Percentiles rank a stretch among this genome's conserved stretches.
phyloP scores from a whole-genome alignment of 192 early-diverging fungal genomes.

The Chytriomyces confervae region DNA sequence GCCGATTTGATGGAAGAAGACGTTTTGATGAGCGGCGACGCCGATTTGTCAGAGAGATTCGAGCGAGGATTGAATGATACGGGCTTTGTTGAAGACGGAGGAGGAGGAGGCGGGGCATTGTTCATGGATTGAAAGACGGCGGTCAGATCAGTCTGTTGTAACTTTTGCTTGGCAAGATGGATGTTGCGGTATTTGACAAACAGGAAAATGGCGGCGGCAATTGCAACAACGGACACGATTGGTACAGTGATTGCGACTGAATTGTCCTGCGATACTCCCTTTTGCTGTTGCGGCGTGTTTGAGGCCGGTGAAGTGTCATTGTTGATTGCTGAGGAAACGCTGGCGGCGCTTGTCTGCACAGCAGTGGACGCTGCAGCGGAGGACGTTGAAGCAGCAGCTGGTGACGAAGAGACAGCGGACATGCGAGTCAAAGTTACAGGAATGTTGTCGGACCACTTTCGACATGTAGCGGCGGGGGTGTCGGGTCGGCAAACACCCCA shows the following conservation, averaged over 20 bases:
- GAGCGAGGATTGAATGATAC: no score
- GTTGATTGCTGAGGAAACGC: no score
- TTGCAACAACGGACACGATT: not conserved
- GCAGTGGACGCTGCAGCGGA: no score
- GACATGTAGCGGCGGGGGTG: no score
- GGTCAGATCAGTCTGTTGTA: not conserved
- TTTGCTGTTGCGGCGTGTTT: not conserved
- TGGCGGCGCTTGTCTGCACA: no score
- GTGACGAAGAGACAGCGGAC: no score
- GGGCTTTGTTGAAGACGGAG: no score
- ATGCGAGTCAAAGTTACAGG: no score
- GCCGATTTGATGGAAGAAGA: not conserved
- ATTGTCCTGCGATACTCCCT: not conserved
- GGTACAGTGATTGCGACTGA: conserved; percentile 3
- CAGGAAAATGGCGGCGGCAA: not conserved
- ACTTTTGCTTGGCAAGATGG: not conserved
- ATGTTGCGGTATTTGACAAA: not conserved
- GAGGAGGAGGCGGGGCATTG: not conserved
- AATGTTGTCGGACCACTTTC: no score
- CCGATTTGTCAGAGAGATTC: not conserved
- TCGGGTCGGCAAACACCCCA: no score
- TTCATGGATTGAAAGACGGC: not conserved
- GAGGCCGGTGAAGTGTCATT: not conserved
- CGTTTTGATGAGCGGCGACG: not conserved
- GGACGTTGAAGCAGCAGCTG: no score